These are phyloP conservation scores for Aegilops longissima DNA, from an alignment of 176 grass and related monocot genomes.

Conservation along the genomic window DNA sequence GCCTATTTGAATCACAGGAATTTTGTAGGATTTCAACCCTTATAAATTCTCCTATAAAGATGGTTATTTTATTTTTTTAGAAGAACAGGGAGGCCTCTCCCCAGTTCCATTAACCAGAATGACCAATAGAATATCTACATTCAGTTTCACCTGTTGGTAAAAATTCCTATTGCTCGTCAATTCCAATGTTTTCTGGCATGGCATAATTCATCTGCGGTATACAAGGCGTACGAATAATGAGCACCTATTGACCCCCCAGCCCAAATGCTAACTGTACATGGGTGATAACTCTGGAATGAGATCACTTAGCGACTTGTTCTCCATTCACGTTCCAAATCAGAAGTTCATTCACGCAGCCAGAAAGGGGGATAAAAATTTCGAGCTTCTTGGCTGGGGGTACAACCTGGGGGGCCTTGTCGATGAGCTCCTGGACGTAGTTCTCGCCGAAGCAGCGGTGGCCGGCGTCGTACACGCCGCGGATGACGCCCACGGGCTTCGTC, in stretches of 20 bases:
- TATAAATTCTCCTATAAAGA: background rate
- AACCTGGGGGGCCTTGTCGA: slow-evolving; percentile 94
- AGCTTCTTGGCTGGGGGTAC: background rate
- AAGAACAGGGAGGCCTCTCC: no score
- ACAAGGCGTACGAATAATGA: background rate
- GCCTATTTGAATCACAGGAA: background rate
- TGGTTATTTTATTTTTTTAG: background rate
- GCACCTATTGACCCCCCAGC: background rate
- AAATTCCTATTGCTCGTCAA: background rate
- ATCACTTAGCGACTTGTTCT: background rate
- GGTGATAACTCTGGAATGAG: background rate
- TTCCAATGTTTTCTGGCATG: background rate
- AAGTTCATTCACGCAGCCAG: background rate
- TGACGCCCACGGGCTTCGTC: slow-evolving; percentile 63
- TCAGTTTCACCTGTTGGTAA: background rate
- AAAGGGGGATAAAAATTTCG: background rate
- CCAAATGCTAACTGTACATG: background rate
- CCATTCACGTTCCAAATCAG: background rate
- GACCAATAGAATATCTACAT: background rate
- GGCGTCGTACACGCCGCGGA: slow-evolving; percentile 68
- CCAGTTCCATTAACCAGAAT: no score
- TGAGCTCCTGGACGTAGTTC: slow-evolving; percentile 93
- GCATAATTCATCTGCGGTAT: background rate
- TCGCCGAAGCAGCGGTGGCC: slow-evolving; percentile 90
- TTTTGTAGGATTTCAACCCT: background rate